phyloP scores from a whole-genome alignment of 2,329 filamentous ascomycete genomes.

The Trichoderma guizhouense region DNA sequence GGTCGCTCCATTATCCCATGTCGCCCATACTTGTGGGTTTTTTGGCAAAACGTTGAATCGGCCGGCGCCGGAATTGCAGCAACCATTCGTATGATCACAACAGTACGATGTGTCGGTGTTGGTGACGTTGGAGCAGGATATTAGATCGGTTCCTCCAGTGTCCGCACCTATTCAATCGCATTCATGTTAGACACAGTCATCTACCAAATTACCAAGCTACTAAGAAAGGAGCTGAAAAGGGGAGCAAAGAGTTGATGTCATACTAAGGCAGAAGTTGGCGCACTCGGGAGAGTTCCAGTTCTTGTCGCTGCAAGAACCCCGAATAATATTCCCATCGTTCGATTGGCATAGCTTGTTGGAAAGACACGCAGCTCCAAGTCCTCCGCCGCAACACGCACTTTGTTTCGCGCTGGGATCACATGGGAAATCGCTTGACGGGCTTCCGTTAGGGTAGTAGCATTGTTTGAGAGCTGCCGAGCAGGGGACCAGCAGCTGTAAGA shows the following conservation, averaged over 20 bases:
- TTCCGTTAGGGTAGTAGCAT: not conserved
- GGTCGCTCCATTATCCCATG: not conserved
- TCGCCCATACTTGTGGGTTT: not conserved
- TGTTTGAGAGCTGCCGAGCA: not conserved
- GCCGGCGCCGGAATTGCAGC: not conserved
- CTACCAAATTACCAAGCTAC: not conserved
- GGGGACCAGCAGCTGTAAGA: not conserved
- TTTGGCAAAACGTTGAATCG: not conserved
- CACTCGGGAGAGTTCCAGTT: not conserved
- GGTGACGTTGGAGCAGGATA: conserved; percentile 4
- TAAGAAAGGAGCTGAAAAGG: no score
- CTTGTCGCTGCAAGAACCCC: not conserved
- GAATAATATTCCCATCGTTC: not conserved
- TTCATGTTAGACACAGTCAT: not conserved
- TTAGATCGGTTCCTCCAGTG: conserved; percentile 1
- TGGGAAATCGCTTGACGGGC: not conserved
- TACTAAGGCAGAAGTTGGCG: not conserved
- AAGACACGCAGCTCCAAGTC: not conserved
- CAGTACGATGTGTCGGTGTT: not conserved
- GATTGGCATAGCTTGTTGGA: not conserved
- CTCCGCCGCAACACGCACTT: not conserved
- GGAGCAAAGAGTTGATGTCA: not conserved
- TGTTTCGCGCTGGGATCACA: not conserved
- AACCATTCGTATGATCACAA: not conserved
- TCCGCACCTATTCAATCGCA: not conserved